Base-by-base conservation (phyloP, 2,329 filamentous ascomycete genomes). In the Thielaviopsis cerberus region DNA sequence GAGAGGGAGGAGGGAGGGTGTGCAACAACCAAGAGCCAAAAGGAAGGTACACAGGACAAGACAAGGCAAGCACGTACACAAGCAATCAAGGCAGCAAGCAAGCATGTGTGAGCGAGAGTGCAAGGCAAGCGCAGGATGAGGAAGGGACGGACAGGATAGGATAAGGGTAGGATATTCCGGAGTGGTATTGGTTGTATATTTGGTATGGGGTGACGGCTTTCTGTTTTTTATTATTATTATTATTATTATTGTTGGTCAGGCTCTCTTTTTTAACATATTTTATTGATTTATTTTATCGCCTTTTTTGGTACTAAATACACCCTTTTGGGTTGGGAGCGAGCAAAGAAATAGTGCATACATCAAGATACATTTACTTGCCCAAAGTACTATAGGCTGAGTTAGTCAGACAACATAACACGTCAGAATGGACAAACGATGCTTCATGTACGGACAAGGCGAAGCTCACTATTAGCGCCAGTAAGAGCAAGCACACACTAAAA, bases 31-130 rank as follows among this genome's bases (percentile, higher is more conserved):
- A 23, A 25, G 22, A n/a, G 51, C 15, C 22, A 17, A 30, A 51
- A 37, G 52, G 52, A 55, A 59, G 55, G 53, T 59, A 59, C 37
- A 27, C 25, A 20, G 20, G 11, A 24, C 53, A 37, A 55, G 53
- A 37, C 30, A 45, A 45, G n/a, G 17, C 17, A 45, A 45, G 37
- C 27, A 30, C 11, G 11, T 11, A 30, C 11, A 11, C 27, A 30
- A 20, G 11, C 7, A 41, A 13, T 6, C 34, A 8, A 41, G 6
- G 41, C 20, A 48, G 41, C 30, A 34, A 8, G 34, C 34, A 41
- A n/a, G 34, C 34, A n/a, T n/a, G 34, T 41, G n/a, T n/a, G n/a
- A n/a, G n/a, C n/a, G n/a, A n/a, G n/a, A n/a, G 34, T 41, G 15
- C 34, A 41, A 34, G 30, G 30, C 30, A 34, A 34, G 34, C 15